Evolutionary conservation across 495 filamentous ascomycete species (phyloP), one percentile per base, ranked within the genome.

Genomic region (Penicillium soppii): DNA sequence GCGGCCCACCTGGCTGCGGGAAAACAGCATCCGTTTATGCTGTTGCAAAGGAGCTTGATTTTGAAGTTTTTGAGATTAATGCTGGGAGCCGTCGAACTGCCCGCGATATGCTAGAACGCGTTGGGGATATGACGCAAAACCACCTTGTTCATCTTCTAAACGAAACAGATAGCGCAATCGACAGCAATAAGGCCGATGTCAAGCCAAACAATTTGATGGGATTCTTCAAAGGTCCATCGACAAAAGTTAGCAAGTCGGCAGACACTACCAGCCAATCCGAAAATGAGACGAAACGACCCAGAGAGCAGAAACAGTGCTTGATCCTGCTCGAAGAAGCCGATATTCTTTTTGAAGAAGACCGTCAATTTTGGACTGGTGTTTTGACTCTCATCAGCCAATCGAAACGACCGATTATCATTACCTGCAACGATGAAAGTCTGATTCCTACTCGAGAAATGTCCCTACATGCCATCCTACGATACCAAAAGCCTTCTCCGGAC

Each of bases 291-390:
- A 80, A 82, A 33, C 43, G 66, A 0, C 36, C 69, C 21, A 79
- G 82, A 48, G 71, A 72, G 35, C 91, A 97, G 63, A 92, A 94
- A 57, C 94, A 99, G 63, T 99, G 92, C 2, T 67, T 99, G 12
- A 95, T 99, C 50, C 78, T 99, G 4, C 73, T 99, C 0, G 95
- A 99, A 68, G 95, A 99, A 70, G 92, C 87, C 0, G 95, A 99
- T 60, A 69, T 97, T 16, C 78, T 97, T 5, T 99, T 90, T 63
- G 91, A 95, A 47, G 90, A 96, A 63, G 95, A 99, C 65, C 90
- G 88, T 62, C 84, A 91, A 50, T 99, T 99, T 63, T 99, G 95
- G 95, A 66, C 77, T 0, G 91, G 90, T 0, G 81, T 96, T 1
- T 68, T 90, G 16, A 79, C 79, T 12, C 78, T 99, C 23, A 88